Base-by-base conservation (phyloP, 2,329 filamentous ascomycete genomes). In the Fusarium clavum region DNA sequence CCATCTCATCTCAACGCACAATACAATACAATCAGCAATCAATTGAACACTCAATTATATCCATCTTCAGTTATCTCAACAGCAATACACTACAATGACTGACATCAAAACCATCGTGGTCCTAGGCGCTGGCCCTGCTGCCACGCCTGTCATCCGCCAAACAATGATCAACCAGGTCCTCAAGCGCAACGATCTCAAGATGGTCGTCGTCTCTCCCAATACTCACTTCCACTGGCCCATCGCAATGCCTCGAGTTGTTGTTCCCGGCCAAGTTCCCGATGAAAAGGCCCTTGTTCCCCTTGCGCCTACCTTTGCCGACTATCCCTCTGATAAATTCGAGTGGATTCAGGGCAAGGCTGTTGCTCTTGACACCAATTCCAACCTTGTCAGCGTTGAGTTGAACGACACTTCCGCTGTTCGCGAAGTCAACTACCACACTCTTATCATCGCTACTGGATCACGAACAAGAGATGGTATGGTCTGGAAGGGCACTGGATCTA, bases 391-490 rank as follows among this genome's bases (percentile, higher is more conserved):
- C 3, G 79, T 88, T 16, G 68, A 77, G 24, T 75, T 79, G 32
- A 78, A 77, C 46, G 79, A 75, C 7, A 79, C 78, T 9, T 52
- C 69, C 12, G 73, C 64, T 8, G 70, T 72, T n/a, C 77, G 79
- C 8, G 76, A 77, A 13, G 73, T 88, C 57, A 63, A 64, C 22
- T 90, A 89, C 72, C 82, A 88, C 68, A 82, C 82, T 24, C 79
- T 89, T 14, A 73, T 90, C 64, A 77, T 90, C 45, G 86, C 87
- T 12, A 90, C 87, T 4, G 88, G 88, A 10, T 77, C 84, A 5
- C 78, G 79, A 29, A 80, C 81, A 32, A 77, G 73, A 24, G 81
- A 80, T 7, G 77, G 75, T 63, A 79, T 85, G 77, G 86, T 87
- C 1, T 88, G 84, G 77, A 89, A 88, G 75, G 77, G 75, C 22